A percentile compares a stretch with the other conserved stretches of the same genome.
Evolutionary conservation across 2,329 filamentous ascomycete species (phyloP).

Genomic region (Trichophyton mentagrophytes): DNA sequence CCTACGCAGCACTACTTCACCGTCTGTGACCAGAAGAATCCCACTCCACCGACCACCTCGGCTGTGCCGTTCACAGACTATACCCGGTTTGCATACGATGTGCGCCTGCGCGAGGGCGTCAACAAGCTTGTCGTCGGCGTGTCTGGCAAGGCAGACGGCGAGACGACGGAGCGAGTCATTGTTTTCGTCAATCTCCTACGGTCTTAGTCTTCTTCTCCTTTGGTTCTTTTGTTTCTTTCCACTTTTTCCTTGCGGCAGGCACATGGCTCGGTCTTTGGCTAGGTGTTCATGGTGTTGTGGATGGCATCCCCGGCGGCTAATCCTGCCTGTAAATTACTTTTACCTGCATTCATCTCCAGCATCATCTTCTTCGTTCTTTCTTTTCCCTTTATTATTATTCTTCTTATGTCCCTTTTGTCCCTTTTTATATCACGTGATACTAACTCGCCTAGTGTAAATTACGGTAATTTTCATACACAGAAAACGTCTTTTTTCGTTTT

Average conservation of each 20-base stretch:
- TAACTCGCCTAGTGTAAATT: conserved; percentile 1
- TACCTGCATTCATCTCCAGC: background rate
- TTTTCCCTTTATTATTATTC: background rate
- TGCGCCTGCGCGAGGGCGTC: conserved; percentile 55
- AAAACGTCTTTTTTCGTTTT: background rate
- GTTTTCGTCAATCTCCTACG: conserved; percentile 59
- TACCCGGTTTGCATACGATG: conserved; percentile 60
- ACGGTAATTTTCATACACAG: background rate
- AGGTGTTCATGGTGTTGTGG: background rate
- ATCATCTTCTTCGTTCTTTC: background rate
- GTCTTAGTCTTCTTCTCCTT: conserved; percentile 21
- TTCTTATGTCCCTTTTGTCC: background rate
- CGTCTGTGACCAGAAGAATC: conserved; percentile 46
- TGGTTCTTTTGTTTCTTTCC: background rate
- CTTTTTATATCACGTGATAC: background rate
- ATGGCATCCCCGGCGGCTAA: background rate
- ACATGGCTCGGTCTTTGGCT: background rate
- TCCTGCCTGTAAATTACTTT: background rate
- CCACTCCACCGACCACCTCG: conserved; percentile 46
- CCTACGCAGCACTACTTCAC: conserved; percentile 67
- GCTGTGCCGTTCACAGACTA: conserved; percentile 39
- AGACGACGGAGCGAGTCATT: conserved; percentile 55
- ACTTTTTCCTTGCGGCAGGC: background rate
- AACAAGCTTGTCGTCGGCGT: conserved; percentile 69
- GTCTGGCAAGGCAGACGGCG: conserved; percentile 48